These are phyloP conservation scores for Neonothopanus nambi DNA, from an alignment of 1,284 basidiomycete genomes.

Conservation along the genomic window DNA sequence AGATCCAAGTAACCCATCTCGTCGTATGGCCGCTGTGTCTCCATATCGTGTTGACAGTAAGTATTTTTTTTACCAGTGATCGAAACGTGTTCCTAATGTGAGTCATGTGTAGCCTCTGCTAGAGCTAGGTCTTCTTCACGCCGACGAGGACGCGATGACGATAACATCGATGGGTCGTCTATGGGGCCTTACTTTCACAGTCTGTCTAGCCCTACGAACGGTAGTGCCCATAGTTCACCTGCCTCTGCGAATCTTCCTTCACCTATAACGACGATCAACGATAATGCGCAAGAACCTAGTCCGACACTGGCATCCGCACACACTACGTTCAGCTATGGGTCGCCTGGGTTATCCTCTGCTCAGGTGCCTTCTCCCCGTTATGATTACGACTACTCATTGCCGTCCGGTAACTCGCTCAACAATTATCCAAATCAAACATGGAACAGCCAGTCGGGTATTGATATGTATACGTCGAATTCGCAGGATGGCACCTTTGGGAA, in stretches of 20 bases:
- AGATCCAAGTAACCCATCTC: conserved; percentile 55
- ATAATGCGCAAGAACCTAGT: conserved; percentile 48
- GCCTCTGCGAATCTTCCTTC: conserved; percentile 71
- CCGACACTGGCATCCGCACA: conserved; percentile 40
- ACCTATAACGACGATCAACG: conserved; percentile 51
- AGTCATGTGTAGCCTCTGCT: conserved; percentile 49
- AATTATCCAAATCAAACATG: conserved; percentile 38
- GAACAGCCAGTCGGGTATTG: conserved; percentile 42
- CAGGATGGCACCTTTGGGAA: conserved; percentile 40
- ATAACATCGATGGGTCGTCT: conserved; percentile 43
- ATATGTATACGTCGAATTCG: conserved; percentile 42
- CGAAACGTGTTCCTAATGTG: conserved; percentile 18
- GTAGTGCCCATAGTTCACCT: conserved; percentile 73
- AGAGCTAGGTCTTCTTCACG: conserved; percentile 74
- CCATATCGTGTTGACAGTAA: conserved; percentile 71
- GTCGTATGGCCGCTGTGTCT: conserved; percentile 60
- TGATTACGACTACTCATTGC: conserved; percentile 58
- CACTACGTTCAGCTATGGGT: conserved; percentile 40
- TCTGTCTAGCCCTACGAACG: conserved; percentile 48
- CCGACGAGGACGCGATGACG: conserved; percentile 68
- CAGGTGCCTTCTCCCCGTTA: conserved; percentile 49
- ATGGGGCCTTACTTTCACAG: conserved; percentile 43
- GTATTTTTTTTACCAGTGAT: conserved; percentile 31
- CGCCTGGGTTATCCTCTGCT: conserved; percentile 47
- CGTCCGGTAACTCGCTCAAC: conserved; percentile 38